Evolutionary conservation across 2,329 filamentous ascomycete genomes (phyloP).

Genomic region (Penicillium fuscoglaucum): DNA sequence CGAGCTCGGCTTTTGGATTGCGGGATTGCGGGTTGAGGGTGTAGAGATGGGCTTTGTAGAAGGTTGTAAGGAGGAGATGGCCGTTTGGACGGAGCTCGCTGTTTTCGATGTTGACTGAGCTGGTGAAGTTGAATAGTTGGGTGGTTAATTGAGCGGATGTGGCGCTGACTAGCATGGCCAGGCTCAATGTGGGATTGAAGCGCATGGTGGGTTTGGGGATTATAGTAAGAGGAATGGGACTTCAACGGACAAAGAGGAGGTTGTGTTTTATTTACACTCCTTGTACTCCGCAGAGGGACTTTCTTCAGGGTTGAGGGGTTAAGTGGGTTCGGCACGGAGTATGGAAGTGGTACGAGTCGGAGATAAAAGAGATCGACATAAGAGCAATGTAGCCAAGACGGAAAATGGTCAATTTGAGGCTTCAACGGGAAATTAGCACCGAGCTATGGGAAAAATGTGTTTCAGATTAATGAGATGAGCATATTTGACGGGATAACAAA

Average conservation of each 20-base stretch:
- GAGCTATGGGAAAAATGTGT: neutral
- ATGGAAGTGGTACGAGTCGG: neutral
- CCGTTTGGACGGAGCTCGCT: too few relatives aligned
- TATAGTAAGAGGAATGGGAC: neutral
- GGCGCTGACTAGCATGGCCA: neutral
- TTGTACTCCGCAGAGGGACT: neutral
- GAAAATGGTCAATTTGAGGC: neutral
- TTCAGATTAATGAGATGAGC: neutral
- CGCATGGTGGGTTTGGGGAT: neutral
- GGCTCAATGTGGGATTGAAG: neutral
- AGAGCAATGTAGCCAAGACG: neutral
- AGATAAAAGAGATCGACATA: neutral
- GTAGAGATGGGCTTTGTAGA: too few relatives aligned
- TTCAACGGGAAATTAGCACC: neutral
- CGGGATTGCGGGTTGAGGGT: too few relatives aligned
- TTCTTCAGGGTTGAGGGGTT: neutral
- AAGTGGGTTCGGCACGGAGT: neutral
- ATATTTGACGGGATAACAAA: neutral
- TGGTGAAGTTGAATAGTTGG: conserved; percentile 19
- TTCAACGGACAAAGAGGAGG: neutral
- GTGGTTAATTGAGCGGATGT: neutral
- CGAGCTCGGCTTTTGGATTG: too few relatives aligned
- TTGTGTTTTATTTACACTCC: neutral
- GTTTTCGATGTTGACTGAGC: neutral
- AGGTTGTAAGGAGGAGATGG: too few relatives aligned